Evolutionary conservation across 225 moss, liverwort and hornwort genomes (phyloP), one percentile per base, ranked within the genome.

Genomic region (Straminergon stramineum): DNA sequence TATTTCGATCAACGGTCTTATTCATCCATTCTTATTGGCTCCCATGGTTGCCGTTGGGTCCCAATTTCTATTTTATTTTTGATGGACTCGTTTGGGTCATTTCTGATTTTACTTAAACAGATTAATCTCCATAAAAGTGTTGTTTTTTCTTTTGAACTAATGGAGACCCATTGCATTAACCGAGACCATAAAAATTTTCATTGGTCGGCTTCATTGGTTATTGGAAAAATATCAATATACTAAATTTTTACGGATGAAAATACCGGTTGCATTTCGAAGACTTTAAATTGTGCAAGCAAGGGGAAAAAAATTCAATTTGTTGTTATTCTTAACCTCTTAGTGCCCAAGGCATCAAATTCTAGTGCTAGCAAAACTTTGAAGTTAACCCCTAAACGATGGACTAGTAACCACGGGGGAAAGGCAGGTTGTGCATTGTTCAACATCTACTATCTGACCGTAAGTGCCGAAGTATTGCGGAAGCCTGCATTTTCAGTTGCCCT

Each of bases 261-360:
- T 43, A 43, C 27, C 0, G 6, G 9, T 43, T 27, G 27, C 5
- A 70, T 39, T 70, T 14, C 5, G 1, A 0, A 19, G 1, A 39
- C 14, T 39, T 37, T 2, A 27, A 73, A 71, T 15, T 27, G 5
- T 6, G 43, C 2, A 0, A 0, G 27, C 5, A 13, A 1, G 3
- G 8, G 15, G 0, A 26, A 41, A 71, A 43, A 16, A 27, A 16
- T 41, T 70, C 1, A n/a, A 20, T n/a, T 7, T 68, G 7, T n/a
- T n/a, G 2, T 12, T 37, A 12, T 12, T 2, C 13, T n/a, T n/a
- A 15, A 24, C 7, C 37, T 21, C 24, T 13, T 1, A 8, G 3
- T 10, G 48, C 48, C 48, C 48, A 10, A 48, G 48, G 48, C 48
- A 48, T 48, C 48, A 7, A 48, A 48, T 48, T 48, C 48, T 48